Evolutionary conservation across 179 eudicot species (phyloP), one percentile per base, ranked within the genome.

Genomic region (Corrigiola litoralis): DNA sequence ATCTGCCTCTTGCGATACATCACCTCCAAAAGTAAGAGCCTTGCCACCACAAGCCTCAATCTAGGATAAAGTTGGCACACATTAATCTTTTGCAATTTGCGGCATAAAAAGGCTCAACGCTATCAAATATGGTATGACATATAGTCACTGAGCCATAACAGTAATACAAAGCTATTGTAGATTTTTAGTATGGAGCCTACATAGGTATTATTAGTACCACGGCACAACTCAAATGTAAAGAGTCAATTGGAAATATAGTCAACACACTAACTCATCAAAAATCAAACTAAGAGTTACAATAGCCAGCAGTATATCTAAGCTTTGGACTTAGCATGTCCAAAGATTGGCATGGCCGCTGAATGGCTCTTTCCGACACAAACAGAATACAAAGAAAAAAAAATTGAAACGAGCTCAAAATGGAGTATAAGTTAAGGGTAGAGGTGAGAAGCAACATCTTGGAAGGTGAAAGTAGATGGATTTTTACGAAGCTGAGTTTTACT

Each of bases 1-100:
- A 66, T 91, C 99, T 51, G 77, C 85, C 84, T 94, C 97, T 82
- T 94, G 89, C 9, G 99, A 88, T 42, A 94, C 94, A 72, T 94
- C 99, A 41, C 95, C 99, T 54, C 95, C 92, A 78, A 90, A 94
- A 24, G 88, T 74, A 74, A 94, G 76, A 62, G 97, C 91, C 61
- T 84, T 78, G 41, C 97, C 96, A 38, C 99, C 97, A 67, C 42
- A 42, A 31, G 82, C 79, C 82, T 91, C 95, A 61, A 90, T 86
- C 99, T 94, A 80, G 65, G 75, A 79, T 49, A 65, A 52, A 23
- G 40, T 38, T 27, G 23, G 18, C 38, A 33, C 40, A 24, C 34
- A 48, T 51, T 34, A 5, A 28, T 33, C 44, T 7, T 16, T 27
- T 48, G 36, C 29, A 52, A 28, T n/a, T 12, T 23, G 25, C 11